These are phyloP conservation scores for Sugiyamaella paludigena DNA, from an alignment of 1,139 yeast species.

Conservation along the genomic window DNA sequence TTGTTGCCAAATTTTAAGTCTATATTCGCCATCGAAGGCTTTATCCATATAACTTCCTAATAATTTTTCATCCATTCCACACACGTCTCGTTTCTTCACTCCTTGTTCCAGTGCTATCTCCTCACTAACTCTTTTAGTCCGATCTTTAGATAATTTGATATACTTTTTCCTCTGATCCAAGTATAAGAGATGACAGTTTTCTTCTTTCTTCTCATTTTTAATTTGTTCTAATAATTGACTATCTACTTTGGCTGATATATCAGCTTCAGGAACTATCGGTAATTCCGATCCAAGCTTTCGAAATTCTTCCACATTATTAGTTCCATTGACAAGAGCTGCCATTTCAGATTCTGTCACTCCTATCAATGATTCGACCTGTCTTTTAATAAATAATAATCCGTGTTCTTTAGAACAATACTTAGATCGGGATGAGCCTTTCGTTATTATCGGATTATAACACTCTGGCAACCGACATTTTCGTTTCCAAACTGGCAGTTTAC, in stretches of 20 bases:
- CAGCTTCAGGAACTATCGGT: slow-evolving; percentile 19
- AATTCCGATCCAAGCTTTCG: slow-evolving; percentile 34
- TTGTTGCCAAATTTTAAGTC: not conserved
- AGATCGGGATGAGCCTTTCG: slow-evolving; percentile 40
- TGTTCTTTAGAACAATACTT: slow-evolving; percentile 79
- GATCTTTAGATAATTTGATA: slow-evolving; percentile 23
- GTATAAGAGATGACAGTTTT: slow-evolving; percentile 16
- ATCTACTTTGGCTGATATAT: slow-evolving; percentile 23
- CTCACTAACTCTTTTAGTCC: slow-evolving; percentile 25
- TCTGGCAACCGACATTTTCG: slow-evolving; percentile 63
- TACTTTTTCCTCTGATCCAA: slow-evolving; percentile 30
- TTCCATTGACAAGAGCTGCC: slow-evolving; percentile 40
- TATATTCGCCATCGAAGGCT: slow-evolving; percentile 4
- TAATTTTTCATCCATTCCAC: slow-evolving; percentile 43
- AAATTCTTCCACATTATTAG: slow-evolving; percentile 36
- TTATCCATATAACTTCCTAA: slow-evolving; percentile 19
- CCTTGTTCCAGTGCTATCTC: slow-evolving; percentile 25
- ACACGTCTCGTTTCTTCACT: slow-evolving; percentile 39
- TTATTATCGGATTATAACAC: slow-evolving; percentile 59
- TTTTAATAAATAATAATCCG: slow-evolving; percentile 56
- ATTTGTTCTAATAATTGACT: slow-evolving; percentile 31
- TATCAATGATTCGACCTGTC: slow-evolving; percentile 19
- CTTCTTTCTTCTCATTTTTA: slow-evolving; percentile 22
- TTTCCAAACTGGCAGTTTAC: slow-evolving; percentile 54
- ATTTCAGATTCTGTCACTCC: slow-evolving; percentile 24